Base-by-base conservation (phyloP, 495 filamentous ascomycete genomes). In the Hypomontagnella monticulosa region DNA sequence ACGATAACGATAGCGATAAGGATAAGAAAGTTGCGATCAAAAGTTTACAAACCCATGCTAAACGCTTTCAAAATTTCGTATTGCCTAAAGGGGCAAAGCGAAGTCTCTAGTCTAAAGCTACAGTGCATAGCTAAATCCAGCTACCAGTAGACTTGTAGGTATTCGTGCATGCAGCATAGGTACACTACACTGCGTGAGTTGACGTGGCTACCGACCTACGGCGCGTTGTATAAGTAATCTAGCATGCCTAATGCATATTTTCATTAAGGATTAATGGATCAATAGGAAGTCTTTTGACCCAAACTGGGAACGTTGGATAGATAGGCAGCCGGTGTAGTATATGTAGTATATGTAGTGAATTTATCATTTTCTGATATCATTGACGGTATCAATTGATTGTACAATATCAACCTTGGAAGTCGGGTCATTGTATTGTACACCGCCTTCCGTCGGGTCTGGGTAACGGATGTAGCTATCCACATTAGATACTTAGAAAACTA, bases 151-250 rank as follows among this genome's bases (percentile, higher is more conserved):
- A 49, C 40, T 4, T 43, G n/a, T 43, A 43, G 12, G 40, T 15
- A 14, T 43, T 15, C 40, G 15, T 43, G 15, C 50, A 65, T 61
- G 66, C 50, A 61, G 61, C 56, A 60, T 51, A 62, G 44, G 44
- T 55, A 43, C 49, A 27, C 47, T 34, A 59, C 48, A 27, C 40
- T 61, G 64, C 54, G 46, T 66, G 32, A 47, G 62, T 61, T 70
- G 67, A 70, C 67, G 62, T 70, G 67, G 67, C 57, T 66, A 57
- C 20, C 33, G 57, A 15, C 60, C 55, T 60, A 60, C 49, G 66
- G 60, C 59, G 27, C 20, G 36, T 54, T 47, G 60, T 41, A 55
- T 42, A 63, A 16, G 53, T 19, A 27, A 40, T 48, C 38, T 36
- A 64, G 41, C 36, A 44, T 47, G 27, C 40, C 53, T 34, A 55